Conservation (phyloP, 345 rosid genomes). For the Cardamine chenopodiifolia region DNA sequence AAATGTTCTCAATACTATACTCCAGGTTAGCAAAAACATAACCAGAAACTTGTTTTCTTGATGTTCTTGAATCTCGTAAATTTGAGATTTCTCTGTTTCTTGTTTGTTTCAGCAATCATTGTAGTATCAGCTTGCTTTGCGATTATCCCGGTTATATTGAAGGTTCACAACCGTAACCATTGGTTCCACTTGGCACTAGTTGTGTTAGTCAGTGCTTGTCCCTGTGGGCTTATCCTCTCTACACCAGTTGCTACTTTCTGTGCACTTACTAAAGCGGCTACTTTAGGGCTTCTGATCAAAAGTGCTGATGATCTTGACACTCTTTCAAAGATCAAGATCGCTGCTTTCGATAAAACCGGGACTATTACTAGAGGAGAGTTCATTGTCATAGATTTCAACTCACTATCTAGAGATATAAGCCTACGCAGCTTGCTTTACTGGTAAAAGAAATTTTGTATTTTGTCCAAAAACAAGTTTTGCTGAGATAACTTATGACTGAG, state of each 20-base stretch:
- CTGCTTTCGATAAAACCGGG: conserved; percentile 92
- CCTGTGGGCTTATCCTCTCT: conserved; percentile 90
- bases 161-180: conserved; percentile 45
- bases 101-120: conserved; percentile 58
- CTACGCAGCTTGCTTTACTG: conserved; percentile 62
- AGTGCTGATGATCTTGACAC: conserved; percentile 81
- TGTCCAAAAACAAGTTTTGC: not conserved
- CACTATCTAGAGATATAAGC: conserved; percentile 54
- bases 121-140: conserved; percentile 59
- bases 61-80: not conserved
- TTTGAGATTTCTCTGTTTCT: not conserved
- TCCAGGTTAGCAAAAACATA: conserved; percentile 56
- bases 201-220: conserved; percentile 88
- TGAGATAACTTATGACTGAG: conserved; percentile 16
- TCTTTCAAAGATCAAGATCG: conserved; percentile 67
- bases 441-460: conserved; percentile 43
- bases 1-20: conserved; percentile 73
- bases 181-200: conserved; percentile 87
- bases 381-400: conserved; percentile 57
- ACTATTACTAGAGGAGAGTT: conserved; percentile 93
- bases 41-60: conserved; percentile 15
- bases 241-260: conserved; percentile 95
- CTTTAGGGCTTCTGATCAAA: conserved; percentile 80
- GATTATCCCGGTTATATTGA: conserved; percentile 57
- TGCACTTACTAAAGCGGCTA: conserved; percentile 86